Evolutionary conservation across 2,329 filamentous ascomycete species (phyloP), one percentile per base, ranked within the genome.

Genomic region (Leptoxyphium fumago): DNA sequence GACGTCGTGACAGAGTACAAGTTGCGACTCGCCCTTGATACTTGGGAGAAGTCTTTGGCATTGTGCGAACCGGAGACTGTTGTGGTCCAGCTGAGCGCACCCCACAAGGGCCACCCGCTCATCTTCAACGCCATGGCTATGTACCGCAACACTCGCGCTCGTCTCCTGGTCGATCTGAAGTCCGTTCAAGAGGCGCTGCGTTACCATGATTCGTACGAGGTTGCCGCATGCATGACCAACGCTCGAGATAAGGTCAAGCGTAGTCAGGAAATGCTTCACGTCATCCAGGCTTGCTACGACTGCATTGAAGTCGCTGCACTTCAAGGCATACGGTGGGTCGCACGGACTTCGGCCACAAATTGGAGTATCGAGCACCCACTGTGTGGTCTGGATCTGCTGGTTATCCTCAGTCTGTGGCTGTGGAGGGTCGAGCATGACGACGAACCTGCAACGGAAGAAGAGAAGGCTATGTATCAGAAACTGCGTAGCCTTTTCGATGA

Each of bases 401-500:
- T 96, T 63, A 91, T 95, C 55, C 80, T 98, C 55, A 95, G 86
- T 58, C 73, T 96, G 54, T 98, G 91, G 91, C 81, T 98, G 57
- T 96, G 95, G 72, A 87, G 88, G 68, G 82, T 98, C 72, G 91
- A 98, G 82, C 88, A 96, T 70, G 91, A 98, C 71, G 88, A 94
- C 52, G 89, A 96, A 69, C 80, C 82, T 21, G 83, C 85, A 29
- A 84, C 79, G 28, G 81, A 84, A 53, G 86, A 93, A 58, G 86
- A 94, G 65, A 67, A 83, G 55, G 74, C 71, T 64, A 93, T 94
- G 85, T 93, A 94, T 66, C 84, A 88, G 70, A 94, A 93, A 69
- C 74, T 96, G 48, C 83, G 87, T 53, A 80, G 80, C 63, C 72
- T 96, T 55, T 94, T 94, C 59, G 85, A 91, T 56, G 89, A 93